Evolutionary conservation across 1,139 yeast species (phyloP).

Genomic region (Pichia sp.): DNA sequence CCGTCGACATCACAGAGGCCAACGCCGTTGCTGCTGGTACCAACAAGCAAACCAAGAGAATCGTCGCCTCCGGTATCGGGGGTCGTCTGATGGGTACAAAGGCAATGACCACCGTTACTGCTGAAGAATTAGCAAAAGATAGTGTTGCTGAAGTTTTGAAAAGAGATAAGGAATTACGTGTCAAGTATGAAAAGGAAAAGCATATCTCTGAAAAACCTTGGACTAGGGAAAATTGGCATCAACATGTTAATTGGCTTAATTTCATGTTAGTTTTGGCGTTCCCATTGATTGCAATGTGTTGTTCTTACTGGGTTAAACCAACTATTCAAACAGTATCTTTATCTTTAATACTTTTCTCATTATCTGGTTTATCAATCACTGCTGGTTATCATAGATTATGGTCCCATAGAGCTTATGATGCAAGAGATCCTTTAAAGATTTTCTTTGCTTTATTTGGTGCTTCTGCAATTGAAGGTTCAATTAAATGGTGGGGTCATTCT

Average conservation of each 20-base stretch:
- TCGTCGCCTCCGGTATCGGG: conserved; percentile 72
- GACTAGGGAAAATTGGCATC: conserved; percentile 76
- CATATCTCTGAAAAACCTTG: conserved; percentile 93
- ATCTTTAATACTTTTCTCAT: conserved; percentile 55
- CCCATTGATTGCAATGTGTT: conserved; percentile 58
- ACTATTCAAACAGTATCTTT: conserved; percentile 53
- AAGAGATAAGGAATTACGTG: conserved; percentile 50
- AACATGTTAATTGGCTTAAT: conserved; percentile 92
- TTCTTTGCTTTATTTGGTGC: conserved; percentile 84
- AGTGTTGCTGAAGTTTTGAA: conserved; percentile 45
- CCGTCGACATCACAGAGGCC: conserved; percentile 57
- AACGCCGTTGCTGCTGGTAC: conserved; percentile 89
- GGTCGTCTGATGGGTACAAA: conserved; percentile 78
- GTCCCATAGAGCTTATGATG: conserved; percentile 86
- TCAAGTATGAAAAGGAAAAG: conserved; percentile 39
- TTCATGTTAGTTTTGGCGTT: conserved; percentile 65
- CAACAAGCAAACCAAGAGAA: conserved; percentile 59
- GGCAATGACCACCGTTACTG: conserved; percentile 58
- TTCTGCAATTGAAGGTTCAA: conserved; percentile 93
- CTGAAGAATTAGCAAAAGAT: conserved; percentile 53
- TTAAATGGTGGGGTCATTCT: conserved; percentile 98
- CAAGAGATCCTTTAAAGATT: conserved; percentile 61
- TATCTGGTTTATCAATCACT: conserved; percentile 86
- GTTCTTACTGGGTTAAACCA: conserved; percentile 50
- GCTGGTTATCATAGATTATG: conserved; percentile 90